These are phyloP conservation scores for Syzygium malaccense DNA, from an alignment of 441 rosid genomes.

Conservation along the genomic window DNA sequence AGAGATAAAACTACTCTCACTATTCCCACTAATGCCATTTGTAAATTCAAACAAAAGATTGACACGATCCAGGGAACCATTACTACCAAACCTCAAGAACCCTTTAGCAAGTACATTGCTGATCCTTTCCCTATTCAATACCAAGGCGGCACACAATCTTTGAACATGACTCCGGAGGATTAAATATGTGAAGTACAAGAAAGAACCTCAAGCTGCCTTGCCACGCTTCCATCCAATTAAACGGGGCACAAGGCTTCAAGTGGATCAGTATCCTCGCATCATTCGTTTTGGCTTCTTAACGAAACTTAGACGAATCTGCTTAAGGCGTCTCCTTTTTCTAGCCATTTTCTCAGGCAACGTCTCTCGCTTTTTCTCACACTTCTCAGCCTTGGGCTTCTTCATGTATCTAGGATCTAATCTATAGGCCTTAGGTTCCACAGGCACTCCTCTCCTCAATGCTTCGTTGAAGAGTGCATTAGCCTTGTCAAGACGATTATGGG, in stretches of 20 bases:
- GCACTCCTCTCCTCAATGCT: conserved; percentile 52
- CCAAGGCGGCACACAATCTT: not conserved
- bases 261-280: conserved; percentile 19
- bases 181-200: not conserved
- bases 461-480: conserved; percentile 69
- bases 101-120: not conserved
- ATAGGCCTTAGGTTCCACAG: conserved; percentile 62
- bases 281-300: conserved; percentile 71
- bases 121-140: not conserved
- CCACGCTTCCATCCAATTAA: not conserved
- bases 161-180: not conserved
- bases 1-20: not conserved
- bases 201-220: not conserved
- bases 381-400: conserved; percentile 55
- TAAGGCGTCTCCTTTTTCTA: conserved; percentile 75
- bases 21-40: not conserved
- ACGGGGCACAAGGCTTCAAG: not conserved
- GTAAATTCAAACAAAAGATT: not conserved
- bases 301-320: conserved; percentile 76
- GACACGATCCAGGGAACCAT: not conserved
- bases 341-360: conserved; percentile 93
- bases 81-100: not conserved
- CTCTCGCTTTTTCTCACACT: conserved; percentile 76
- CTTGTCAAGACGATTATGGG: conserved; percentile 56
- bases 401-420: conserved; percentile 50